Percentiles rank a stretch among this genome's conserved stretches.
Evolutionary conservation across 495 filamentous ascomycete species (phyloP).

Genomic region (Podospora pseudocomata): DNA sequence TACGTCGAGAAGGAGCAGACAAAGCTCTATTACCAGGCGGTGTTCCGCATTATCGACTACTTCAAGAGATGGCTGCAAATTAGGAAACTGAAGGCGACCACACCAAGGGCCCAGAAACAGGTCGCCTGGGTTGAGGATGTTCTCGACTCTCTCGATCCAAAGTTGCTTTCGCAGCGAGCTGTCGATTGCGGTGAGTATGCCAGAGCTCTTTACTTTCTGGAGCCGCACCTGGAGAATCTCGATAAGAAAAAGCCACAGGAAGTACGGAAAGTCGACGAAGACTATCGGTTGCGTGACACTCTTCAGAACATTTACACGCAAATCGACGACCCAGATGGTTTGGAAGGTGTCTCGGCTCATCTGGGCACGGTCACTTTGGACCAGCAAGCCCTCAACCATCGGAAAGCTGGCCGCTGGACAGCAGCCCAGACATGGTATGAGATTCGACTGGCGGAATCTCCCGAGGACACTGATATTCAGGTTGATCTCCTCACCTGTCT

Average conservation of each 20-base stretch:
- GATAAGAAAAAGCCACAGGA: slow-evolving; percentile 36
- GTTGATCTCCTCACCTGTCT: slow-evolving; percentile 82
- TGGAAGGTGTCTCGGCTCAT: slow-evolving; percentile 88
- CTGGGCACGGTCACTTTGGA: slow-evolving; percentile 78
- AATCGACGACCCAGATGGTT: slow-evolving; percentile 95
- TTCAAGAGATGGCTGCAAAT: slow-evolving; percentile 83
- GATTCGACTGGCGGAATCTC: slow-evolving; percentile 71
- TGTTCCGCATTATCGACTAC: slow-evolving; percentile 90
- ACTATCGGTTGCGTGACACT: slow-evolving; percentile 61
- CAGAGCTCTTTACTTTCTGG: slow-evolving; percentile 87
- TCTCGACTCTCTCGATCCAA: slow-evolving; percentile 71
- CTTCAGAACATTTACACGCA: slow-evolving; percentile 92
- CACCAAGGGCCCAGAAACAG: slow-evolving; percentile 34
- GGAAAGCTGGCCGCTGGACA: slow-evolving; percentile 94
- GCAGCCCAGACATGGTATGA: slow-evolving; percentile 98
- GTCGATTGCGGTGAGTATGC: slow-evolving; percentile 91
- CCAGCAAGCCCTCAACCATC: slow-evolving; percentile 87
- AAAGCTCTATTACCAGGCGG: slow-evolving; percentile 77
- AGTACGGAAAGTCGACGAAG: slow-evolving; percentile 36
- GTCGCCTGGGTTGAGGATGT: slow-evolving; percentile 37
- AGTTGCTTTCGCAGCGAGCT: slow-evolving; percentile 78
- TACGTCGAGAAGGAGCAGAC: slow-evolving; percentile 60
- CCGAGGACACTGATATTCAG: slow-evolving; percentile 72
- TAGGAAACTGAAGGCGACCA: slow-evolving; percentile 43
- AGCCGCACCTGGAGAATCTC: slow-evolving; percentile 74